Base-by-base conservation (phyloP, 2,329 filamentous ascomycete species). In the Plectosphaerella cucumerina region DNA sequence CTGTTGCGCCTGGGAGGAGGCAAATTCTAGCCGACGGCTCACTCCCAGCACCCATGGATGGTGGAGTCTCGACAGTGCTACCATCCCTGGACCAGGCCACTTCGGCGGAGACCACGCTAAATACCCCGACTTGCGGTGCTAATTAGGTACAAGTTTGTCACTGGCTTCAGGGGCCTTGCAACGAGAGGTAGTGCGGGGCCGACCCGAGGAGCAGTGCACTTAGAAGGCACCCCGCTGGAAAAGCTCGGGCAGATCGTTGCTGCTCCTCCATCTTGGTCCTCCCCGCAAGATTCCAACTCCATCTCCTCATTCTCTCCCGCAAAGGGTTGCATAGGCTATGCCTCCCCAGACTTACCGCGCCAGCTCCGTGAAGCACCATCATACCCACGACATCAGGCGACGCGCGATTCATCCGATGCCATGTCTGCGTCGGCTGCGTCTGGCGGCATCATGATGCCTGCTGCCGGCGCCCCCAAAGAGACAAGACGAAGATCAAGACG, bases 401-500 rank as follows among this genome's bases (percentile, higher is more conserved):
- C 39, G 21, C 17, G 17, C 21, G 6, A 8, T 21, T 42, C 18
- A 42, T 22, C 11, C 42, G 17, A 18, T 17, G 22, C 35, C 22
- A 46, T 44, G 31, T 23, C 31, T 42, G 47, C 33, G 26, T 43
- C 17, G 41, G 26, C 17, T 23, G 34, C 41, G 22, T 31, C 39
- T 10, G 39, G 22, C 39, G 18, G 18, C 20, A 20, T 9, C 35
- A 31, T 22, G 20, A 43, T 23, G 44, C 22, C 22, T 26, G 15
- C 22, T 26, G 17, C n/a, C 12, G 42, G 42, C n/a, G 43, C 43
- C 9, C 23, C 15, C 18, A n/a, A n/a, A 17, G 43, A 45, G 33
- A 45, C 21, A 48, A 49, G 37, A 48, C 46, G 35, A 31, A 45
- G 44, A 39, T 55, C 43, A n/a, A 44, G 50, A 6, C 44, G 49